Evolutionary conservation across 108 stramenopile genomes (phyloP), one percentile per base, ranked within the genome.

Genomic region (Epithemia pelagica): DNA sequence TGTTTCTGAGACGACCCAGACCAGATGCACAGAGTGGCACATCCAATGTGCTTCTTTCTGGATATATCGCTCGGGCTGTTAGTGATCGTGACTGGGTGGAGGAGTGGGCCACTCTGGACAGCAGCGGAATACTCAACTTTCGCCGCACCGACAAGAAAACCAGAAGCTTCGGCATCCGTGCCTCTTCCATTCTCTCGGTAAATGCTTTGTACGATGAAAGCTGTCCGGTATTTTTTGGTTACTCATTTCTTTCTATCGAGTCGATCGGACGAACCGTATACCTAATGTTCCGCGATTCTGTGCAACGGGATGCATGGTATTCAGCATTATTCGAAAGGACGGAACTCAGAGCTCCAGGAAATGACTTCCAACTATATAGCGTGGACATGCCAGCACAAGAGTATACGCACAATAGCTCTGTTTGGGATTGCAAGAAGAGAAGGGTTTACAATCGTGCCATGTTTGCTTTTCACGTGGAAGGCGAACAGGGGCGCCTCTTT

Each of bases 71-170:
- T 25, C 64, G 88, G 27, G 88, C 85, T 54, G 23, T 80, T 15
- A 73, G 77, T 30, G 88, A 89, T 46, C 80, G 75, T 23, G 84
- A 89, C 64, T 89, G 84, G 84, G 65, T 82, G 18, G 84, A 89
- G 57, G 83, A 89, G 62, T 73, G 71, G 57, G 80, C 69, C 15
- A 64, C 62, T 0, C 26, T 89, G 20, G 69, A 71, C 0, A 54
- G 28, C 1, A 33, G 32, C 15, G 66, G 70, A 2, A 58, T 83
- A 65, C 5, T 46, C 37, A 32, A 71, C 15, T 85, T 87, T 62
- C 78, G 78, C 64, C 76, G 77, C 23, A 65, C 80, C 27, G 81
- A 78, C 32, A 71, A 70, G 56, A 70, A 62, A 10, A 79, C 74
- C 51, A 59, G 74, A 1, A 46, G 63, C 31, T 76, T 70, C 52